These are phyloP conservation scores for Penicillium sp. DNA, from an alignment of 2,329 filamentous ascomycete species.

Conservation along the genomic window DNA sequence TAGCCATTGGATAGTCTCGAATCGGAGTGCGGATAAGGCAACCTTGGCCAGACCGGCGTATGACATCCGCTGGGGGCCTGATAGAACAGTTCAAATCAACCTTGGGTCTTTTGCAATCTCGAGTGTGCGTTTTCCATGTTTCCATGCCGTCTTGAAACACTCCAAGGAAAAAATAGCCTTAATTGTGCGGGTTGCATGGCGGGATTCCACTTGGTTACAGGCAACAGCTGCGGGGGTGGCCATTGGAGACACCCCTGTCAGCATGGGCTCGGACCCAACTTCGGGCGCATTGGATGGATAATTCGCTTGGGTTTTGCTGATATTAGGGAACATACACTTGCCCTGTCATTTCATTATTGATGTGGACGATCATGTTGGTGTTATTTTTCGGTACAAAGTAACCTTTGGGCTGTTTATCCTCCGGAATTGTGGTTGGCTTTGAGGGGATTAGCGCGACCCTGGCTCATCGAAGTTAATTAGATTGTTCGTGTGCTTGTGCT, in stretches of 20 bases:
- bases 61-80: background rate
- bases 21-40: background rate
- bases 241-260: constrained; percentile 10
- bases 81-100: background rate
- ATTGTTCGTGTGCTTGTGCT: background rate
- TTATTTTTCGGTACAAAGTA: background rate
- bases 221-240: constrained; percentile 16
- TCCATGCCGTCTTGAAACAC: constrained; percentile 1
- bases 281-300: constrained; percentile 5
- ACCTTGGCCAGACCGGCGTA: background rate
- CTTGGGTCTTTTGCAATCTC: background rate
- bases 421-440: background rate
- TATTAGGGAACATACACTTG: background rate
- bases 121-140: background rate
- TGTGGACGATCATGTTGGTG: background rate
- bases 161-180: background rate
- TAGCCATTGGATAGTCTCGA: constrained; percentile 15
- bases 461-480: constrained; percentile 17
- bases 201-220: constrained; percentile 11
- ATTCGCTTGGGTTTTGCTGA: background rate
- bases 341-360: background rate
- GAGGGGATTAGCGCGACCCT: background rate
- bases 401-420: background rate
- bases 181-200: background rate
- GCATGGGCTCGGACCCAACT: constrained; percentile 20